phyloP scores from a whole-genome alignment of 1,139 yeast genomes.

The Candida tropicalis region DNA sequence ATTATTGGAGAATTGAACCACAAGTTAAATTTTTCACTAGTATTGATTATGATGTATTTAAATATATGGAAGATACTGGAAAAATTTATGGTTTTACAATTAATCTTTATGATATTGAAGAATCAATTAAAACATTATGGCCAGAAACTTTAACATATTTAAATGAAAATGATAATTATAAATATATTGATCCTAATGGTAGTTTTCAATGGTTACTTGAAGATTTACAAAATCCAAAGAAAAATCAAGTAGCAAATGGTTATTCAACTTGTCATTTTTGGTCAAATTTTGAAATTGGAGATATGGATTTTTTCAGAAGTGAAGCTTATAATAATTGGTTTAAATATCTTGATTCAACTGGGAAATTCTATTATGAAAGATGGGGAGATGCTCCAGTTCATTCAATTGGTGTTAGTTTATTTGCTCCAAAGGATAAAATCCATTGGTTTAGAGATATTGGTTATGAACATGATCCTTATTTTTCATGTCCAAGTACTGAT shows the following conservation, averaged over 20 bases:
- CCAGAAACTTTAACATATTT: slow-evolving; percentile 65
- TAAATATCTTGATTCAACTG: slow-evolving; percentile 61
- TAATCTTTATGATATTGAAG: slow-evolving; percentile 67
- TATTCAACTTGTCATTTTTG: slow-evolving; percentile 88
- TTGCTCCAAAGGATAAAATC: slow-evolving; percentile 66
- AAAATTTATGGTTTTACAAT: slow-evolving; percentile 74
- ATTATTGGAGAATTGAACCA: slow-evolving; percentile 88
- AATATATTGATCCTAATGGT: slow-evolving; percentile 59
- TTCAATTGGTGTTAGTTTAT: slow-evolving; percentile 70
- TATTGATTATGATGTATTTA: slow-evolving; percentile 74
- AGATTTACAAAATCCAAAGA: slow-evolving; percentile 59
- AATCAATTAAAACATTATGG: slow-evolving; percentile 66
- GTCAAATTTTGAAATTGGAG: slow-evolving; percentile 84
- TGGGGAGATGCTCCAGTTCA: slow-evolving; percentile 97
- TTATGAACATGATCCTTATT: slow-evolving; percentile 72
- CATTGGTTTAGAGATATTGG: slow-evolving; percentile 94
- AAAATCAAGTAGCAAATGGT: slow-evolving; percentile 55
- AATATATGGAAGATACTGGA: slow-evolving; percentile 64
- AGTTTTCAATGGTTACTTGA: slow-evolving; percentile 78
- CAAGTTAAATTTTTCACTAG: slow-evolving; percentile 66
- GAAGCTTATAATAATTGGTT: slow-evolving; percentile 70
- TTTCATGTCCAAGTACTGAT: slow-evolving; percentile 62
- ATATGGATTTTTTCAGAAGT: slow-evolving; percentile 74
- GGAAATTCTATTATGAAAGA: slow-evolving; percentile 83
- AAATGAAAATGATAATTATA: slow-evolving; percentile 56